Percentiles rank a stretch among this genome's conserved stretches.
Evolutionary conservation across 805 yeast species (phyloP).

Genomic region (Crinitomyces ghanaensis): DNA sequence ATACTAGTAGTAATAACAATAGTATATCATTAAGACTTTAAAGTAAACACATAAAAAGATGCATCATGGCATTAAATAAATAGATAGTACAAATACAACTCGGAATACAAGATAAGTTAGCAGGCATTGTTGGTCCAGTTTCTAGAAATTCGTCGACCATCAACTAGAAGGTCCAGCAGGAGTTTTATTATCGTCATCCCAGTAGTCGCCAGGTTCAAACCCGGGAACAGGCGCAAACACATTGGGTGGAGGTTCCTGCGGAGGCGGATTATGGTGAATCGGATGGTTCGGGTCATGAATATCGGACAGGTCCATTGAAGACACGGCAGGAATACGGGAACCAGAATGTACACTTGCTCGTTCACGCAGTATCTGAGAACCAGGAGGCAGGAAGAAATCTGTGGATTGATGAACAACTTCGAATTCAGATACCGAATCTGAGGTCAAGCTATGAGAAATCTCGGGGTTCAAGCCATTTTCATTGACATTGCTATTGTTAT

Average conservation of each 20-base stretch:
- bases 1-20: neutral
- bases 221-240: constrained; percentile 38
- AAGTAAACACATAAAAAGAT: neutral
- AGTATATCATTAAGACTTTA: neutral
- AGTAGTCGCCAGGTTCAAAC: constrained; percentile 35
- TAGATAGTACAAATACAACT: neutral
- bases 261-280: constrained; percentile 1
- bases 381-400: too few relatives aligned
- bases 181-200: constrained; percentile 32
- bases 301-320: too few relatives aligned
- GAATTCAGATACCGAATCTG: too few relatives aligned
- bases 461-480: too few relatives aligned
- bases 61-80: neutral
- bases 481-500: too few relatives aligned
- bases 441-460: too few relatives aligned
- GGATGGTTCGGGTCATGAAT: too few relatives aligned
- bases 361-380: too few relatives aligned
- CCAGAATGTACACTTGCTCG: too few relatives aligned
- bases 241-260: constrained; percentile 27
- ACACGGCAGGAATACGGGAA: too few relatives aligned
- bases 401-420: too few relatives aligned
- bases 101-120: neutral
- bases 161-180: constrained; percentile 3
- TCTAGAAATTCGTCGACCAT: constrained; percentile 1
- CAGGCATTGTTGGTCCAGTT: too few relatives aligned